These are phyloP conservation scores for Coemansia sp. DNA, from an alignment of 192 early-diverging fungal genomes.

Conservation along the genomic window DNA sequence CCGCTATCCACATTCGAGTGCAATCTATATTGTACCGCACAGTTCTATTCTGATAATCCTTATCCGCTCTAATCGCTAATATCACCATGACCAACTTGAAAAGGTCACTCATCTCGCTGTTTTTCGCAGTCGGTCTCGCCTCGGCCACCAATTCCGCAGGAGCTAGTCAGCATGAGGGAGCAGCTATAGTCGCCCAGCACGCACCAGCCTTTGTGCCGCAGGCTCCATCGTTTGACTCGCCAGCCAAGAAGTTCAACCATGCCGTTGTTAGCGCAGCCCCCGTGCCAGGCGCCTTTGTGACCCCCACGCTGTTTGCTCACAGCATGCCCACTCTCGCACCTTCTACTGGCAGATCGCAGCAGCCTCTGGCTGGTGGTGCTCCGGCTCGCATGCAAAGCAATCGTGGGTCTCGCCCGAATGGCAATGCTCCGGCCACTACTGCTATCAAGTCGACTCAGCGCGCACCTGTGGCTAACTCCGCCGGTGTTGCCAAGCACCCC, in stretches of 20 bases:
- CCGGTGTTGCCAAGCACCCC: conserved; percentile 13
- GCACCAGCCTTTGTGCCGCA: not conserved
- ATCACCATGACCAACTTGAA: conserved; percentile 24
- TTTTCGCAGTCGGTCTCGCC: conserved; percentile 37
- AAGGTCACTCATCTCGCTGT: conserved; percentile 32
- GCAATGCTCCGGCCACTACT: not conserved
- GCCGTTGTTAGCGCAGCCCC: conserved; percentile 4
- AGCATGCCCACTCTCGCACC: not conserved
- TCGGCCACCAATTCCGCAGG: conserved; percentile 21
- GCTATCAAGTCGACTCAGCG: conserved; percentile 10
- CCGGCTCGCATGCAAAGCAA: not conserved
- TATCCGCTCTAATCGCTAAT: conserved; percentile 1
- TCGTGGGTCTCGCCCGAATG: not conserved
- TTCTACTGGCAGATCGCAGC: not conserved
- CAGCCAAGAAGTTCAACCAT: not conserved
- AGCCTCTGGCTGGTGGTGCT: not conserved
- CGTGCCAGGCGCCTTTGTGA: conserved; percentile 11
- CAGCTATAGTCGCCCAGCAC: not conserved
- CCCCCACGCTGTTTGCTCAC: conserved; percentile 14
- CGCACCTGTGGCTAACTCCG: not conserved
- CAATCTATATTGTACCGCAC: not conserved
- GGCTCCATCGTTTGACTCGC: not conserved
- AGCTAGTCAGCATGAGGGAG: not conserved
- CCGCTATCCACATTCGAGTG: not conserved
- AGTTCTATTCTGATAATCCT: not conserved